phyloP scores from a whole-genome alignment of 129 eudicot genomes.

The Centella asiatica region DNA sequence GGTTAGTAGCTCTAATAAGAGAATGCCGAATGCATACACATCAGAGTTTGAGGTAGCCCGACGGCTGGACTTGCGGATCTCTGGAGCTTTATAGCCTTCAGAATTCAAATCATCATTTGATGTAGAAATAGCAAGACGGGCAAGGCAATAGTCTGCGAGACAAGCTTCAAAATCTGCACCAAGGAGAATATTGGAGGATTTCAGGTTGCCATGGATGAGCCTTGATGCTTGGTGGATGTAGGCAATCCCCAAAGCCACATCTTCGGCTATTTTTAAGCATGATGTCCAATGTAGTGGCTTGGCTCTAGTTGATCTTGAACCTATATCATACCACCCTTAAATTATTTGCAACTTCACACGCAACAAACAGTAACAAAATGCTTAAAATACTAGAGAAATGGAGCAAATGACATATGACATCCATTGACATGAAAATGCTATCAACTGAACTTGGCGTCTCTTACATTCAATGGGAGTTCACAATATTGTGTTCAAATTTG shows the following conservation, averaged over 20 bases:
- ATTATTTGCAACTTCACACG: background rate
- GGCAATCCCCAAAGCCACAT: conserved; percentile 69
- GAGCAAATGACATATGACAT: background rate
- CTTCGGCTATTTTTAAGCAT: conserved; percentile 83
- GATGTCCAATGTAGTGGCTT: conserved; percentile 95
- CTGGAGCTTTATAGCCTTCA: conserved; percentile 60
- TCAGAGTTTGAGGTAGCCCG: conserved; percentile 55
- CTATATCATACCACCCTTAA: conserved; percentile 20
- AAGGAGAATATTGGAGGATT: conserved; percentile 72
- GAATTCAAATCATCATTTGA: conserved; percentile 24
- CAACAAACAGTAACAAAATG: background rate
- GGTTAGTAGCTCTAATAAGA: conserved; percentile 60
- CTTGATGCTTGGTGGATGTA: conserved; percentile 95
- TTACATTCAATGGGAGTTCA: no score
- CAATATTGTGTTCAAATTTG: no score
- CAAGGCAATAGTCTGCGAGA: conserved; percentile 74
- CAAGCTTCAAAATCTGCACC: conserved; percentile 92
- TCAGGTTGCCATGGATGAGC: conserved; percentile 80
- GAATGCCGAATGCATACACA: conserved; percentile 71
- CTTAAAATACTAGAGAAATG: background rate
- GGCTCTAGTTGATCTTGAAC: conserved; percentile 75
- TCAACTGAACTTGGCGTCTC: no score
- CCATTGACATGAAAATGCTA: no score
- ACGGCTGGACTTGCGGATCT: conserved; percentile 31
- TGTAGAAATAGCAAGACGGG: conserved; percentile 24